These are phyloP conservation scores for Neospora caninum DNA, from an alignment of 169 alveolate species.

Conservation along the genomic window DNA sequence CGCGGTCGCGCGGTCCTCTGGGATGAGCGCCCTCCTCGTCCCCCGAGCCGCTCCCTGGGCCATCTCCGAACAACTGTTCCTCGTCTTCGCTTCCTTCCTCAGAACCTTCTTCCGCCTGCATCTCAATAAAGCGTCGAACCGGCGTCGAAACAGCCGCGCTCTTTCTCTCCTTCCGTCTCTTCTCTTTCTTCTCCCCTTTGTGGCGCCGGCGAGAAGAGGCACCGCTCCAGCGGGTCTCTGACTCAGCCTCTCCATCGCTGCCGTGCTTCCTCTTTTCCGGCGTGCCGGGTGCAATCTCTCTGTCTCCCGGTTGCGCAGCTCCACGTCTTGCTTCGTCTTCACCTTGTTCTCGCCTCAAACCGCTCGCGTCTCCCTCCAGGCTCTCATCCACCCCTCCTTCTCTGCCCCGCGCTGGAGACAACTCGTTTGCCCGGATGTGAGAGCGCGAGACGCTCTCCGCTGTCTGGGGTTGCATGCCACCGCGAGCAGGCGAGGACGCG, in stretches of 20 bases:
- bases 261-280: neutral
- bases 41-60: neutral
- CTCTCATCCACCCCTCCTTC: neutral
- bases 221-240: neutral
- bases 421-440: neutral
- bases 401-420: neutral
- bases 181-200: neutral
- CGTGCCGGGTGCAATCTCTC: neutral
- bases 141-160: conserved; percentile 5
- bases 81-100: neutral
- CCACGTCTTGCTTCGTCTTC: neutral
- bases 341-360: no score
- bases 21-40: neutral
- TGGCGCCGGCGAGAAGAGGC: neutral
- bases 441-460: no score
- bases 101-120: conserved; percentile 31
- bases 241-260: neutral
- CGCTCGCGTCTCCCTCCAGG: neutral
- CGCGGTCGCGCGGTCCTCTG: neutral
- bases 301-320: neutral
- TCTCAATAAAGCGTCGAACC: conserved; percentile 5
- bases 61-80: neutral
- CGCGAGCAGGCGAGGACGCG: no score
- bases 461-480: no score
- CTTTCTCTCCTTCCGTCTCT: neutral